Evolutionary conservation across 495 filamentous ascomycete genomes (phyloP).

Genomic region (Tetracladium setigerum): DNA sequence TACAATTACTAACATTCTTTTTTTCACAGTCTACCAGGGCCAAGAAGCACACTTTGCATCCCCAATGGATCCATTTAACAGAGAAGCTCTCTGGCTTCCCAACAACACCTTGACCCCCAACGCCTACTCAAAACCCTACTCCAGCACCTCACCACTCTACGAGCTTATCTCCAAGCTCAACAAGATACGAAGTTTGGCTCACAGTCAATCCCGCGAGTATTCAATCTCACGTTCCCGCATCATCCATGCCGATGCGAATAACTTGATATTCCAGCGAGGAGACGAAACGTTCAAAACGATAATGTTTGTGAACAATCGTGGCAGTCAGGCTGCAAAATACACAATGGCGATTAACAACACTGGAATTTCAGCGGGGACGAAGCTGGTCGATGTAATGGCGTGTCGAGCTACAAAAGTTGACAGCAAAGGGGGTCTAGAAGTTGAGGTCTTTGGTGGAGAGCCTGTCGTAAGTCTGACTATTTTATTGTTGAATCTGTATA

Average conservation of each 20-base stretch:
- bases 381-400: constrained; percentile 23
- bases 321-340: constrained; percentile 33
- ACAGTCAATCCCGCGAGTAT: constrained; percentile 34
- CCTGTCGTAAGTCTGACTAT: constrained; percentile 4
- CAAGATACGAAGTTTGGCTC: constrained; percentile 46
- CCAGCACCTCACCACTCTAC: constrained; percentile 52
- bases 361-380: constrained; percentile 26
- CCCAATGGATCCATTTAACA: constrained; percentile 49
- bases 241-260: constrained; percentile 46
- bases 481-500: too few relatives aligned
- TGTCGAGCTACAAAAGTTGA: neutral
- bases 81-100: constrained; percentile 67
- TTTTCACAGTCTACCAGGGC: constrained; percentile 56
- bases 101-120: too few relatives aligned
- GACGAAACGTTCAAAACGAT: constrained; percentile 43
- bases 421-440: neutral
- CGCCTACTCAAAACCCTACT: too few relatives aligned
- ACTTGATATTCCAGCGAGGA: constrained; percentile 59
- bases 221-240: constrained; percentile 43
- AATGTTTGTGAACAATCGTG: constrained; percentile 52
- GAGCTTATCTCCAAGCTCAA: constrained; percentile 45
- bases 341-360: constrained; percentile 35
- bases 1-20: too few relatives aligned
- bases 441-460: neutral
- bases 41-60: constrained; percentile 65